Base-by-base conservation (phyloP, 1,284 basidiomycete genomes). In the Microbotryum saponariae region DNA sequence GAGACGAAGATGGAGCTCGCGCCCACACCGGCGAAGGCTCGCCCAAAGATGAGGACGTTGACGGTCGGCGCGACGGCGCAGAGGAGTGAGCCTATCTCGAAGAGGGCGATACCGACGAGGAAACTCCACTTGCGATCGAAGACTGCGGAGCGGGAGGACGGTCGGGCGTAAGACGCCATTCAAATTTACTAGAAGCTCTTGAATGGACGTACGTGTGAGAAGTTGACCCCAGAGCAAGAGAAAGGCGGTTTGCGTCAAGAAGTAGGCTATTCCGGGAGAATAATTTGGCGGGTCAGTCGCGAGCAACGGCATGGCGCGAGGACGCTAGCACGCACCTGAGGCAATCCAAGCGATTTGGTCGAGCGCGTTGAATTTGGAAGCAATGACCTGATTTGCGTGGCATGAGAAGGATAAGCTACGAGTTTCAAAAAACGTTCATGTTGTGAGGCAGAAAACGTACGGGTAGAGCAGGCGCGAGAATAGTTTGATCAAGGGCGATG, bases 1-100 rank as follows among this genome's bases (percentile, higher is more conserved):
- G 74, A 74, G n/a, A 78, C 76, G 61, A 76, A 76, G 66, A 76
- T 75, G 18, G 68, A 63, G 51, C 78, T 77, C 0, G 78, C 80
- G 10, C 80, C 80, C 4, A 78, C 70, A 42, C 80, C 80, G 0
- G 79, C 76, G 48, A 82, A 71, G 0, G 80, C 80, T 49, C 81
- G 75, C 1, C 79, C 79, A 51, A 81, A 75, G 67, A 82, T 81
- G 59, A 82, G 71, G 29, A 79, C 73, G 16, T 74, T 67, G 69
- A 80, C 78, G 16, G 64, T 74, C 0, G 77, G 76, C 0, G 81
- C 75, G 16, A 79, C 77, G n/a, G 77, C 82, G 62, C 80, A 82
- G 25, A 83, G 69, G 33, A 81, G 73, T 10, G 76, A 78, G 14
- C 81, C 81, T 33, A 81, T 58, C 56, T 79, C 79, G 59, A 81